A percentile compares a stretch with the other conserved stretches of the same genome.
phyloP scores from a whole-genome alignment of 352 stramenopile species.

The Pythium scleroteichum region DNA sequence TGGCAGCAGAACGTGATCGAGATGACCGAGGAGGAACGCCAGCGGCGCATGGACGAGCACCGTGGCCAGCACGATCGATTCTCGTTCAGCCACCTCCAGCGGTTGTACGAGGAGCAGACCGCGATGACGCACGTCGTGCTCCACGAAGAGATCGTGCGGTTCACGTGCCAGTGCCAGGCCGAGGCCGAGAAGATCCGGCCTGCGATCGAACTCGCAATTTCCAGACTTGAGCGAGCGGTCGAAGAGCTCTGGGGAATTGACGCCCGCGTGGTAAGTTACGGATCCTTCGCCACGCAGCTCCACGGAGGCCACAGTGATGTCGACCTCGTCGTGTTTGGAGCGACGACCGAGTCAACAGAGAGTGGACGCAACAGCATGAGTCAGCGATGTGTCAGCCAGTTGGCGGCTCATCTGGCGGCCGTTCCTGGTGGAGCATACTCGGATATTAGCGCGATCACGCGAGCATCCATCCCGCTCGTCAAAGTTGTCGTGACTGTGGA shows the following conservation, averaged over 20 bases:
- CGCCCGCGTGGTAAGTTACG: slow-evolving; percentile 64
- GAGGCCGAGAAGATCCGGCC: slow-evolving; percentile 36
- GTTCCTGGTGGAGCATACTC: slow-evolving; percentile 18
- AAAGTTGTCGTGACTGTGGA: slow-evolving; percentile 65
- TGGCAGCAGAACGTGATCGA: slow-evolving; percentile 65
- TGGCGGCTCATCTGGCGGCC: slow-evolving; percentile 30
- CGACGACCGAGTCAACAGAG: slow-evolving; percentile 20
- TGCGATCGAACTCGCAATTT: slow-evolving; percentile 59
- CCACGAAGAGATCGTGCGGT: slow-evolving; percentile 76
- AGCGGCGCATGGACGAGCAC: slow-evolving; percentile 63
- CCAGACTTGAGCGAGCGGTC: slow-evolving; percentile 45
- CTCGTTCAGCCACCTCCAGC: slow-evolving; percentile 68
- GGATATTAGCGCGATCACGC: slow-evolving; percentile 71
- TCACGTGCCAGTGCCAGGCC: slow-evolving; percentile 47
- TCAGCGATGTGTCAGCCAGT: slow-evolving; percentile 53
- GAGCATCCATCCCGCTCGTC: slow-evolving; percentile 71
- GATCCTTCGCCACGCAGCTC: slow-evolving; percentile 72
- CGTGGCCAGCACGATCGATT: slow-evolving; percentile 37
- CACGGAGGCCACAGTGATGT: slow-evolving; percentile 71
- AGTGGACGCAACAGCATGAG: background rate
- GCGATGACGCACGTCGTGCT: slow-evolving; percentile 75
- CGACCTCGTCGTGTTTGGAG: slow-evolving; percentile 79
- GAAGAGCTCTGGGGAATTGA: slow-evolving; percentile 46
- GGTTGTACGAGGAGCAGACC: slow-evolving; percentile 81
- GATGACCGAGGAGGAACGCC: slow-evolving; percentile 73